Conservation (phyloP, 1,139 yeast genomes). For the Kodamaea arcana region DNA sequence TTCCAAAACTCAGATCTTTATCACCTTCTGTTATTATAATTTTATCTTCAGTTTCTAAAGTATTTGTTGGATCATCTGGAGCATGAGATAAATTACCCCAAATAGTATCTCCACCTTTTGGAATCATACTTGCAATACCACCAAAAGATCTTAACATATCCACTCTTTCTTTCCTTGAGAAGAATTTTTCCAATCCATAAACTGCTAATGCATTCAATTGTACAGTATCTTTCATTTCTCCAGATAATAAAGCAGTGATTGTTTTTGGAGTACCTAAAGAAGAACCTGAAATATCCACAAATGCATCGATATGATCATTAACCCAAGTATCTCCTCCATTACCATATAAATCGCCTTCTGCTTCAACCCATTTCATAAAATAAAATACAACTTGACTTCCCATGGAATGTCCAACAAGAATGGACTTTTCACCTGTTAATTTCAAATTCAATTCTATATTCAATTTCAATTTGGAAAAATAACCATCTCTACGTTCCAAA, state of each 20-base stretch:
- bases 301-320: constrained; percentile 72
- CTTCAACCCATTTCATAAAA: constrained; percentile 95
- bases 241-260: constrained; percentile 83
- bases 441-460: constrained; percentile 57
- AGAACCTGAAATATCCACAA: constrained; percentile 85
- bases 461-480: constrained; percentile 69
- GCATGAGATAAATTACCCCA: constrained; percentile 72
- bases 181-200: constrained; percentile 90
- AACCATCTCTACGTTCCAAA: constrained; percentile 80
- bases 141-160: constrained; percentile 86
- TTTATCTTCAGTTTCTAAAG: constrained; percentile 20
- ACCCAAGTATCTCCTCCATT: constrained; percentile 90
- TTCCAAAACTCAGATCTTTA: constrained; percentile 58
- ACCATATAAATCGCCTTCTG: constrained; percentile 71
- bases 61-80: constrained; percentile 56
- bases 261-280: constrained; percentile 92
- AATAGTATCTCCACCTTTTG: constrained; percentile 85
- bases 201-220: constrained; percentile 90
- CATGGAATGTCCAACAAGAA: constrained; percentile 92
- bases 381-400: constrained; percentile 86
- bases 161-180: constrained; percentile 82
- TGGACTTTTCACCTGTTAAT: constrained; percentile 63
- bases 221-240: constrained; percentile 97
- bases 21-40: constrained; percentile 27
- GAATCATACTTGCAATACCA: constrained; percentile 92